Evolutionary conservation across 345 rosid genomes (phyloP).

Genomic region (Raphanus sativus): DNA sequence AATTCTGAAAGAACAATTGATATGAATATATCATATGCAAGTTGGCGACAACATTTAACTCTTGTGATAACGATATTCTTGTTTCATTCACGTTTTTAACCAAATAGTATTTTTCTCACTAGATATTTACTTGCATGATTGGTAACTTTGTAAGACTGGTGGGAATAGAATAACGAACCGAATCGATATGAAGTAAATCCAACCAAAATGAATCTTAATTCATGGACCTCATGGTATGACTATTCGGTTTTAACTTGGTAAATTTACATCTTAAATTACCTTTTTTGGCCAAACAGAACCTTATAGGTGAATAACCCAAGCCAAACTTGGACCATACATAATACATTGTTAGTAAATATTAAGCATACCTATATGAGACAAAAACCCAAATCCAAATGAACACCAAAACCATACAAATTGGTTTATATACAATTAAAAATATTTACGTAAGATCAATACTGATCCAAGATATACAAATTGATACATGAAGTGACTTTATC

Average conservation of each 20-base stretch:
- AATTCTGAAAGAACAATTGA: constrained; percentile 33
- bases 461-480: not conserved
- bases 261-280: not conserved
- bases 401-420: not conserved
- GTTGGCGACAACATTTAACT: constrained; percentile 33
- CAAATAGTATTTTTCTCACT: not conserved
- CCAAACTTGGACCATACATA: not conserved
- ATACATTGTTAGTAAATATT: not conserved
- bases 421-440: not conserved
- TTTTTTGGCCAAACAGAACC: not conserved
- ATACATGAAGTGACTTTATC: not conserved
- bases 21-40: constrained; percentile 31
- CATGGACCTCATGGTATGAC: not conserved
- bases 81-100: constrained; percentile 5
- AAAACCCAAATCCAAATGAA: not conserved
- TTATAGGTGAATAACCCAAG: not conserved
- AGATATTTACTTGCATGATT: not conserved
- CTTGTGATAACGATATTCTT: constrained; percentile 36
- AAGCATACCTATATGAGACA: not conserved
- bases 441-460: not conserved
- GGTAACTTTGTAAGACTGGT: not conserved
- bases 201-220: not conserved
- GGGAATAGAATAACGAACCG: not conserved
- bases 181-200: not conserved
- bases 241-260: not conserved